These are phyloP conservation scores for Colletotrichum salicis DNA, from an alignment of 2,329 filamentous ascomycete species.

Conservation along the genomic window DNA sequence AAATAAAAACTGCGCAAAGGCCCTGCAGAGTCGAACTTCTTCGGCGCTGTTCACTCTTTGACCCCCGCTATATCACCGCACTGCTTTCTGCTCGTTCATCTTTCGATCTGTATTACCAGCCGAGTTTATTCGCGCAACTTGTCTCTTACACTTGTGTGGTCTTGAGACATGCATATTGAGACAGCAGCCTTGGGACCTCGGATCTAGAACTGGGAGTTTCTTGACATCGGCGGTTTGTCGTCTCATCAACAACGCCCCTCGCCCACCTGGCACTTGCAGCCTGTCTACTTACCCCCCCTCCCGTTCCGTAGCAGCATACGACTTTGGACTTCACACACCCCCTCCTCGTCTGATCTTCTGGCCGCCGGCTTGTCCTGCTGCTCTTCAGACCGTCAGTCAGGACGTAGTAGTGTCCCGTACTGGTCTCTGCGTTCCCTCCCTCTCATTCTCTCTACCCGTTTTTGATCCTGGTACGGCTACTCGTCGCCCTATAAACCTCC, in stretches of 20 bases:
- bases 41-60: not conserved
- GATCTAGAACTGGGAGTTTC: not conserved
- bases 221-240: slow-evolving; percentile 31
- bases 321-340: not conserved
- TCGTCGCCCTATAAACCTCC: slow-evolving; percentile 4
- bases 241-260: slow-evolving; percentile 24
- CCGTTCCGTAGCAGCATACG: slow-evolving; percentile 8
- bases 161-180: slow-evolving; percentile 28
- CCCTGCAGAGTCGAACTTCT: slow-evolving; percentile 6
- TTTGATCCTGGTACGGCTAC: slow-evolving; percentile 4
- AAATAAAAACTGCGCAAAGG: not conserved
- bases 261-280: slow-evolving; percentile 19
- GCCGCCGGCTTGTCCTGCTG: not conserved
- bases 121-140: not conserved
- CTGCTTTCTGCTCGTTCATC: not conserved
- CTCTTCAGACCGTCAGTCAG: not conserved
- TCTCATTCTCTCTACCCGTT: not conserved
- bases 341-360: slow-evolving; percentile 23
- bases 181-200: slow-evolving; percentile 6
- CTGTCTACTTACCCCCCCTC: not conserved
- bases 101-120: not conserved
- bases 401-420: not conserved
- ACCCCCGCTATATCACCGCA: slow-evolving; percentile 23
- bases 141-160: not conserved
- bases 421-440: slow-evolving; percentile 14